phyloP scores from a whole-genome alignment of 805 yeast genomes.

The Sungouiozyma ichnusensis region DNA sequence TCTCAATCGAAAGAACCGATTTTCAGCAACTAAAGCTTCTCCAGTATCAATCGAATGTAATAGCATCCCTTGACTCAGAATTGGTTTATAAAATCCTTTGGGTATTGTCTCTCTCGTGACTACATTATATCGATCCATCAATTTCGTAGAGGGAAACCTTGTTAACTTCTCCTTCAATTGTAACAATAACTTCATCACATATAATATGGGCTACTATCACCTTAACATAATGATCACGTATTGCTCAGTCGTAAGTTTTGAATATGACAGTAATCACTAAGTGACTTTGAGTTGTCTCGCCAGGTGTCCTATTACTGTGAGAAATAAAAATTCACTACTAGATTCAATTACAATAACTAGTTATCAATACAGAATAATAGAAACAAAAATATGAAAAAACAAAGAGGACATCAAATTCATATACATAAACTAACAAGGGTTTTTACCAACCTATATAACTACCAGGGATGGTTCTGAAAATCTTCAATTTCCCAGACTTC shows the following conservation, averaged over 20 bases:
- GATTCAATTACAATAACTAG: no score
- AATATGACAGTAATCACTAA: no score
- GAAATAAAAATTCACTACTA: no score
- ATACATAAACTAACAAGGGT: not conserved
- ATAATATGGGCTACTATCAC: no score
- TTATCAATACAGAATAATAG: no score
- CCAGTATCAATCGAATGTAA: no score
- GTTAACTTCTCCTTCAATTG: not conserved
- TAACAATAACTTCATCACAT: not conserved
- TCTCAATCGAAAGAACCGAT: conserved; percentile 15
- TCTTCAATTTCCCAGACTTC: conserved; percentile 67
- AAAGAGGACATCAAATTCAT: not conserved
- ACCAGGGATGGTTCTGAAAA: conserved; percentile 70
- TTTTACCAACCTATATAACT: conserved; percentile 63
- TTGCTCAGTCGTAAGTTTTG: no score
- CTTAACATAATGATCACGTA: not conserved
- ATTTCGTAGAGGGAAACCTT: not conserved
- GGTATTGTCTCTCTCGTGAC: not conserved
- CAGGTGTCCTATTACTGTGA: no score
- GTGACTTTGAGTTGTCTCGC: no score
- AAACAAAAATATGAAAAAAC: not conserved
- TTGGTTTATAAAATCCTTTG: conserved; percentile 5
- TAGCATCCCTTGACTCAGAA: no score
- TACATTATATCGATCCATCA: not conserved
- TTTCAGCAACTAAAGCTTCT: conserved; percentile 14